Conservation (phyloP, 108 stramenopile genomes). For the Pseudonitzschia pungens region DNA sequence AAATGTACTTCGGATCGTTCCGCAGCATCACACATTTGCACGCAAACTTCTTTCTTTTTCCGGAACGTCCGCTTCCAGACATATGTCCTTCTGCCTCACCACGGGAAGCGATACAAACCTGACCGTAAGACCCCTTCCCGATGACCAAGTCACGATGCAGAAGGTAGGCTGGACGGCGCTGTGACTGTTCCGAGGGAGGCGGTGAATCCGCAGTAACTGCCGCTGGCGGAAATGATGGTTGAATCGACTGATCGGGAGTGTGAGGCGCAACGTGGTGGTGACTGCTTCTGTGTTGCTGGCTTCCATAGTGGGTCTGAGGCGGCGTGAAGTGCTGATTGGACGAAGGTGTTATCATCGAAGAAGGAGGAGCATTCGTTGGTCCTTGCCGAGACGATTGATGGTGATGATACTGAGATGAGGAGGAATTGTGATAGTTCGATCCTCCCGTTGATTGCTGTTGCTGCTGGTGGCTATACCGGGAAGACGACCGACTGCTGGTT, state of each 20-base stretch:
- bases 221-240: constrained; percentile 55
- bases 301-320: constrained; percentile 6
- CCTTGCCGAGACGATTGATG: constrained; percentile 33
- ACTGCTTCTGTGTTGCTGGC: constrained; percentile 3
- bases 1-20: constrained; percentile 91
- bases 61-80: constrained; percentile 38
- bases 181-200: constrained; percentile 37
- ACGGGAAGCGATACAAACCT: constrained; percentile 88
- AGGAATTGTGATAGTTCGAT: constrained; percentile 3
- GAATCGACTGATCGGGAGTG: constrained; percentile 39
- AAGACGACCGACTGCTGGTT: constrained; percentile 11
- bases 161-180: constrained; percentile 83
- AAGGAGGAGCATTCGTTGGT: constrained; percentile 33
- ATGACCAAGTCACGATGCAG: constrained; percentile 89
- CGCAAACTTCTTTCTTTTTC: constrained; percentile 89
- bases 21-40: constrained; percentile 90
- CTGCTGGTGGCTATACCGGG: constrained; percentile 13
- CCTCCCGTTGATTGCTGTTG: constrained; percentile 19
- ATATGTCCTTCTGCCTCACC: constrained; percentile 80
- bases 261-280: constrained; percentile 21
- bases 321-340: constrained; percentile 27
- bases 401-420: constrained; percentile 6
- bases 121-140: constrained; percentile 89
- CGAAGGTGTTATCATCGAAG: constrained; percentile 16
- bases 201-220: constrained; percentile 58